These are phyloP conservation scores for Ascochyta clinopodiicola DNA, from an alignment of 2,329 filamentous ascomycete genomes.

Conservation along the genomic window DNA sequence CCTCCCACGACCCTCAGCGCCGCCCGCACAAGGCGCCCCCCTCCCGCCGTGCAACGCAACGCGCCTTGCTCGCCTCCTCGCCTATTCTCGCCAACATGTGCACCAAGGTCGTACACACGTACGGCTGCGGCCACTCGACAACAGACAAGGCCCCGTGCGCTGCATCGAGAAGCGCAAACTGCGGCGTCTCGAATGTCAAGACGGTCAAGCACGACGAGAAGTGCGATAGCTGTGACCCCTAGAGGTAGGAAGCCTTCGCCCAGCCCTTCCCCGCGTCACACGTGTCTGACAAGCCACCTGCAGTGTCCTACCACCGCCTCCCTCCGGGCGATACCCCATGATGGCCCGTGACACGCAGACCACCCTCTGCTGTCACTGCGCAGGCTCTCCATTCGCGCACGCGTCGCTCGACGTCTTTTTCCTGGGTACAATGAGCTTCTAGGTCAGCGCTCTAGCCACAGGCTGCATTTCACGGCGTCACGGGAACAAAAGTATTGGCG, in stretches of 20 bases:
- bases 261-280: slow-evolving; percentile 25
- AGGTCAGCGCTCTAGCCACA: slow-evolving; percentile 29
- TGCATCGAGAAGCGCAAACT: slow-evolving; percentile 52
- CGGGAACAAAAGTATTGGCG: slow-evolving; percentile 49
- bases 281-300: slow-evolving; percentile 35
- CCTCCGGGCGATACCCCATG: slow-evolving; percentile 44
- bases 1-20: slow-evolving; percentile 22
- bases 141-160: slow-evolving; percentile 55
- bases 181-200: slow-evolving; percentile 52
- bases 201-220: slow-evolving; percentile 57
- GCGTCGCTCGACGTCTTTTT: slow-evolving; percentile 30
- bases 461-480: slow-evolving; percentile 53
- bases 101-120: slow-evolving; percentile 55
- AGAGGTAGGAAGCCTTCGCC: slow-evolving; percentile 38
- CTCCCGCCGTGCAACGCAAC: slow-evolving; percentile 22
- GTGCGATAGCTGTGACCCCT: slow-evolving; percentile 55
- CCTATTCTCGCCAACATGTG: slow-evolving; percentile 50
- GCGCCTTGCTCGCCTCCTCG: slow-evolving; percentile 23
- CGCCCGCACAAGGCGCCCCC: slow-evolving; percentile 31
- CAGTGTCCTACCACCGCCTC: slow-evolving; percentile 39
- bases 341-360: slow-evolving; percentile 40
- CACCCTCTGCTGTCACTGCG: slow-evolving; percentile 33
- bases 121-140: slow-evolving; percentile 55
- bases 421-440: slow-evolving; percentile 28
- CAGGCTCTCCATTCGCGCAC: slow-evolving; percentile 31